These are phyloP conservation scores for Panaeolus cyanescens DNA, from an alignment of 768 basidiomycete genomes.

Conservation along the genomic window DNA sequence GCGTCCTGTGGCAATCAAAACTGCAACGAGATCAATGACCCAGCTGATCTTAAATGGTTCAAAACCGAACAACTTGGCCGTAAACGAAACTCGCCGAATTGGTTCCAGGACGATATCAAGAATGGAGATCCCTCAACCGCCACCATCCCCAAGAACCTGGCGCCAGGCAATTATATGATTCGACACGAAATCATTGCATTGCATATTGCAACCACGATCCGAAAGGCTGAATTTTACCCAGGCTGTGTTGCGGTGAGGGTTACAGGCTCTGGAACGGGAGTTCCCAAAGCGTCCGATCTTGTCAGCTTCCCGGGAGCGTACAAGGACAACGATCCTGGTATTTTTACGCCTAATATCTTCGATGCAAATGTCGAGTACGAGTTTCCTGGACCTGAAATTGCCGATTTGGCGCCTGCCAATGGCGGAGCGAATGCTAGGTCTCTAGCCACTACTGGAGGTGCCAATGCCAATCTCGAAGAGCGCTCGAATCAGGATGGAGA, in stretches of 20 bases:
- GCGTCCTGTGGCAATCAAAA: conserved; percentile 56
- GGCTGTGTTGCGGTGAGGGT: conserved; percentile 64
- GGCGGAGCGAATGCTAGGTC: background rate
- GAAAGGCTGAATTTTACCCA: conserved; percentile 83
- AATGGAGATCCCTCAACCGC: conserved; percentile 40
- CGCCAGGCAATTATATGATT: conserved; percentile 72
- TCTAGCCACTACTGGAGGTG: background rate
- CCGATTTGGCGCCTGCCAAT: background rate
- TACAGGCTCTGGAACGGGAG: conserved; percentile 53
- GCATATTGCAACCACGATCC: conserved; percentile 55
- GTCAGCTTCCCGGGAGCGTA: conserved; percentile 77
- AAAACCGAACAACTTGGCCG: conserved; percentile 62
- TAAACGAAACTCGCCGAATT: conserved; percentile 35
- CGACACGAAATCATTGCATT: conserved; percentile 83
- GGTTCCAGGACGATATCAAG: conserved; percentile 58
- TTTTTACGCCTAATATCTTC: conserved; percentile 55
- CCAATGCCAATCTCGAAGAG: background rate
- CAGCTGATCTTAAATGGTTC: conserved; percentile 68
- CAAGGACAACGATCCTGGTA: conserved; percentile 68
- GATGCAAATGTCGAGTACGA: conserved; percentile 30
- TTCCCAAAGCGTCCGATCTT: conserved; percentile 47
- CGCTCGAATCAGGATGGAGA: background rate
- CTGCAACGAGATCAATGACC: conserved; percentile 58
- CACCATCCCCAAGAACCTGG: conserved; percentile 51
- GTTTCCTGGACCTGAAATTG: background rate